Base-by-base conservation (phyloP, 2,329 filamentous ascomycete species). In the Aureobasidium lini region DNA sequence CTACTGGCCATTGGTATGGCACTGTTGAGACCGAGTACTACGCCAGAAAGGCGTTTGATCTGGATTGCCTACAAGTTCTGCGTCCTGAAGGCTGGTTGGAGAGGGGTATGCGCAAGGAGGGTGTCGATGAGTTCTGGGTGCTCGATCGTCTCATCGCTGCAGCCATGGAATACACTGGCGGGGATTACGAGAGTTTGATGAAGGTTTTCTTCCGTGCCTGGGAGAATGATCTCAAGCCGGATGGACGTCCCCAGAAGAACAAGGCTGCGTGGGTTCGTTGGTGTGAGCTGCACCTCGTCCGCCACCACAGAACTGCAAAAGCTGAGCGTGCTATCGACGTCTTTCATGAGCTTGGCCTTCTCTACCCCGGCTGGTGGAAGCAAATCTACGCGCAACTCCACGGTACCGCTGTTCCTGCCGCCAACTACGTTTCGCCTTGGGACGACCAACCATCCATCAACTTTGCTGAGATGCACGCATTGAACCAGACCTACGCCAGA, bases 321-420 rank as follows among this genome's bases (percentile, higher is more conserved):
- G 54, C 54, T 10, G 15, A 28, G 8, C 42, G 54, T 29, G 16
- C 23, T 18, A 8, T 57, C n/a, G 43, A 57, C 6, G 15, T 57
- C 29, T 13, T 47, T 2, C 11, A 47, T 6, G 43, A 13, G 1
- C 28, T 57, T 18, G 54, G 54, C 13, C 43, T 57, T 8, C 43
- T 57, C 42, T 39, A 40, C 23, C 54, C 42, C 23, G 54, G 54
- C 16, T 48, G 43, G 31, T 57, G 54, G 54, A 48, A 39, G 34
- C 31, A 39, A 36, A 18, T 39, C 6, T 48, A 39, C 43, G 54
- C 54, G 6, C 23, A 15, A 10, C n/a, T 31, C 1, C 18, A 57
- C 54, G 36, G 37, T 31, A 56, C 29, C 2, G 4, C 29, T 7
- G 15, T 40, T 2, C 23, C 7, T 9, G 29, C 28, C n/a, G 15